phyloP scores from a whole-genome alignment of 345 rosid genomes.

The Luvunga scandens region DNA sequence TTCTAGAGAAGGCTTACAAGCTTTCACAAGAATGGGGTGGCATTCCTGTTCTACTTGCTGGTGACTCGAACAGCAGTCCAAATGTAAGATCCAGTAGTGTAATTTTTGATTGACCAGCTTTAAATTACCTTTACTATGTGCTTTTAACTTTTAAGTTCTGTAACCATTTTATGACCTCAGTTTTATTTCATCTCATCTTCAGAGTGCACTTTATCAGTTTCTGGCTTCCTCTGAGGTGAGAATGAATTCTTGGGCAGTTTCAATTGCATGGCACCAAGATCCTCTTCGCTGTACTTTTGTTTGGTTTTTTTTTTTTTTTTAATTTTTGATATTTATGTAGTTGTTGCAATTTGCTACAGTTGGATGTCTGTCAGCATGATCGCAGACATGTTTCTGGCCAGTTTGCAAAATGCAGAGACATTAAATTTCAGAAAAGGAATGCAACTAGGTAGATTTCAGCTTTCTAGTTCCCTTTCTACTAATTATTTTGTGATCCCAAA shows the following conservation, averaged over 20 bases:
- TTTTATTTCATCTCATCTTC: slow-evolving; percentile 30
- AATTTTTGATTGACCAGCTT: slow-evolving; percentile 1
- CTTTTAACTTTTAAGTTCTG: background rate
- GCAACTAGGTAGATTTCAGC: slow-evolving; percentile 34
- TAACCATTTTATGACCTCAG: slow-evolving; percentile 11
- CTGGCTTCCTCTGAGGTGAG: slow-evolving; percentile 78
- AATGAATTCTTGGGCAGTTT: slow-evolving; percentile 21
- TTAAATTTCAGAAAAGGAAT: slow-evolving; percentile 28
- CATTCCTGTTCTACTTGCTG: slow-evolving; percentile 76
- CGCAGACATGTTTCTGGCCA: slow-evolving; percentile 77
- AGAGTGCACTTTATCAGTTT: slow-evolving; percentile 91
- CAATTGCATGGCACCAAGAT: slow-evolving; percentile 7
- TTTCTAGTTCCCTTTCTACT: background rate
- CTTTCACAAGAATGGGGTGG: slow-evolving; percentile 76
- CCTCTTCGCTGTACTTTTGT: background rate
- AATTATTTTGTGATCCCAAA: background rate
- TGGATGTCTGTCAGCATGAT: slow-evolving; percentile 57
- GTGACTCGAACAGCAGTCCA: slow-evolving; percentile 83
- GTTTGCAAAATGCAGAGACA: slow-evolving; percentile 30
- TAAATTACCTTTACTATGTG: background rate
- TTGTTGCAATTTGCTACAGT: slow-evolving; percentile 41
- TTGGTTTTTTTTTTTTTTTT: background rate
- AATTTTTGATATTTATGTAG: background rate
- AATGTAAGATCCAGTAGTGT: slow-evolving; percentile 40
- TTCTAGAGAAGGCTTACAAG: slow-evolving; percentile 73